Percentiles rank a stretch among this genome's conserved stretches.
Evolutionary conservation across 1,284 basidiomycete species (phyloP).

Genomic region (Ceratobasidium sp.): DNA sequence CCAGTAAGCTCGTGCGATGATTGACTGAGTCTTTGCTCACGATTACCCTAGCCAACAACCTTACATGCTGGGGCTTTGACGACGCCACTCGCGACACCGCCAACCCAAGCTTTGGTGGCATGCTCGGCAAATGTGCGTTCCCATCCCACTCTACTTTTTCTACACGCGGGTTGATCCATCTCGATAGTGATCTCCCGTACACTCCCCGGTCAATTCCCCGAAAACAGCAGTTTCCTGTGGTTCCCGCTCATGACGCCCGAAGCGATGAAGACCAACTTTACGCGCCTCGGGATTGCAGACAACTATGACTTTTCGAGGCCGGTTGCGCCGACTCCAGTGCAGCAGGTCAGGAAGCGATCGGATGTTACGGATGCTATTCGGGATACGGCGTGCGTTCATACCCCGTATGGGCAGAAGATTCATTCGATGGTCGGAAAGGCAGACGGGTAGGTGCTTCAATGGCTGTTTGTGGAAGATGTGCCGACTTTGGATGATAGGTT

Average conservation of each 20-base stretch:
- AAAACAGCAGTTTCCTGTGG: constrained; percentile 70
- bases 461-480: neutral
- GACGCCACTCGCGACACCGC: constrained; percentile 77
- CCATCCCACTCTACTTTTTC: neutral
- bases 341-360: constrained; percentile 62
- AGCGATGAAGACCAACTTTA: constrained; percentile 69
- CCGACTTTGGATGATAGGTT: constrained; percentile 56
- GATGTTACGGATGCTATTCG: constrained; percentile 66
- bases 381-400: constrained; percentile 60
- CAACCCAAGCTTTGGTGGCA: constrained; percentile 79
- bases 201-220: constrained; percentile 50
- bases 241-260: constrained; percentile 86
- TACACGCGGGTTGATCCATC: neutral
- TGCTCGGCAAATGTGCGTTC: constrained; percentile 56
- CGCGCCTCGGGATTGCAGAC: constrained; percentile 63
- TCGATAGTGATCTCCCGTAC: constrained; percentile 32
- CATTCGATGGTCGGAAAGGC: constrained; percentile 63
- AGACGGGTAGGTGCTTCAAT: constrained; percentile 62
- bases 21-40: neutral
- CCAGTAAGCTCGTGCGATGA: constrained; percentile 54
- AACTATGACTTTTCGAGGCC: constrained; percentile 62
- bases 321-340: constrained; percentile 52
- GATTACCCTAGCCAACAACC: constrained; percentile 62
- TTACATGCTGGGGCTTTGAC: constrained; percentile 84
- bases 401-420: constrained; percentile 61